Evolutionary conservation across 805 yeast species (phyloP), one percentile per base, ranked within the genome.

Genomic region (Cyberlindnera sargentensis): DNA sequence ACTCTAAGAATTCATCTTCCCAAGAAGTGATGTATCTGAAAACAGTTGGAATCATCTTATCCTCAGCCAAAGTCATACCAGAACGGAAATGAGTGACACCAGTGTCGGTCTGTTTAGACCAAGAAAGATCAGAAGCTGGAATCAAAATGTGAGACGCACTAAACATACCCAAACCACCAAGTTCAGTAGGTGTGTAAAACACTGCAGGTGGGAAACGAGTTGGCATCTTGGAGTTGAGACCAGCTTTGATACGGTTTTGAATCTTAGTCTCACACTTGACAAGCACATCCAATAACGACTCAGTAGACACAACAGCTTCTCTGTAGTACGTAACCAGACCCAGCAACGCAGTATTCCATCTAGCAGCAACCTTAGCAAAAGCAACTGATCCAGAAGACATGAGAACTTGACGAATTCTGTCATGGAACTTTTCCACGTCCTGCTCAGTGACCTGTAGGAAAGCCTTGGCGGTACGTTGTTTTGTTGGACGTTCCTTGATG

Each of bases 201-300:
- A 93, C 99, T 3, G 97, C 97, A 0, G 99, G 99, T 3, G 99
- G 99, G 66, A 93, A 93, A 44, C 99, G 72, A 0, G 96, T 82
- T 1, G 99, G 99, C 99, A 93, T 93, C 64, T 93, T 93, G 10
- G 98, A 91, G 56, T 93, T 93, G 47, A 93, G 71, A 0, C 99
- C 99, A 67, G 91, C 76, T 60, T 93, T 93, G 20, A 93, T 96
- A 51, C 95, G 73, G 43, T 90, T 93, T 64, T 93, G 99, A 37
- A 93, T 83, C 57, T 85, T 82, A 0, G 96, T 90, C 57, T 93
- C 99, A 51, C 95, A 78, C 56, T 84, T 87, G 8, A 93, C 99
- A 38, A 93, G 67, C 4, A 80, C 70, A 59, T 90, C 96, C 8
- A 93, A 67, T 31, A 93, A 66, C 5, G 82, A 58, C 42, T 82